A percentile compares a stretch with the other conserved stretches of the same genome.
phyloP scores from a whole-genome alignment of 768 basidiomycete genomes.

The Steccherinum ochraceum region DNA sequence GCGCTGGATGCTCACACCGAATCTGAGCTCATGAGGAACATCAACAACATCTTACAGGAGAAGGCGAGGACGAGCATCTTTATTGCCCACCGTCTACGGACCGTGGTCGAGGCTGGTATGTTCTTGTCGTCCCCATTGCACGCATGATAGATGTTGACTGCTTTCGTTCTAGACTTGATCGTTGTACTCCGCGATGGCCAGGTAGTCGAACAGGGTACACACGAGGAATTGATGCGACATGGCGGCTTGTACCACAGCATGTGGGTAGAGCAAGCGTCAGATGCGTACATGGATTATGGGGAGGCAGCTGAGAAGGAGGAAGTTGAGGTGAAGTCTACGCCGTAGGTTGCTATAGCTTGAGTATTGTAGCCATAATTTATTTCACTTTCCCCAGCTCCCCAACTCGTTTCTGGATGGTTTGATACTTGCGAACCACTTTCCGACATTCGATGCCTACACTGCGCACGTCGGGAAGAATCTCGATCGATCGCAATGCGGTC shows the following conservation, averaged over 20 bases:
- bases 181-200: conserved; percentile 89
- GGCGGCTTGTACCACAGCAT: conserved; percentile 73
- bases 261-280: conserved; percentile 70
- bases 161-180: conserved; percentile 61
- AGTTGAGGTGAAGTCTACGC: no score
- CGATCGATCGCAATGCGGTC: no score
- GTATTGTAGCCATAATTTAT: no score
- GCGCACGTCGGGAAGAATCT: no score
- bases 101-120: conserved; percentile 82
- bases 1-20: conserved; percentile 95
- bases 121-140: not conserved
- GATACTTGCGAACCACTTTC: no score
- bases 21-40: conserved; percentile 89
- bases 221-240: conserved; percentile 71
- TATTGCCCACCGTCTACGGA: conserved; percentile 89
- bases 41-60: conserved; percentile 71
- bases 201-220: conserved; percentile 91
- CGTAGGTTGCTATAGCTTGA: no score
- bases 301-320: not conserved
- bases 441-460: no score
- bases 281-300: conserved; percentile 1
- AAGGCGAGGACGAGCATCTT: conserved; percentile 90
- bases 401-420: no score
- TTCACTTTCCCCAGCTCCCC: no score
- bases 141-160: not conserved